phyloP scores from a whole-genome alignment of 768 basidiomycete species.

The Tubosaeta sp. region DNA sequence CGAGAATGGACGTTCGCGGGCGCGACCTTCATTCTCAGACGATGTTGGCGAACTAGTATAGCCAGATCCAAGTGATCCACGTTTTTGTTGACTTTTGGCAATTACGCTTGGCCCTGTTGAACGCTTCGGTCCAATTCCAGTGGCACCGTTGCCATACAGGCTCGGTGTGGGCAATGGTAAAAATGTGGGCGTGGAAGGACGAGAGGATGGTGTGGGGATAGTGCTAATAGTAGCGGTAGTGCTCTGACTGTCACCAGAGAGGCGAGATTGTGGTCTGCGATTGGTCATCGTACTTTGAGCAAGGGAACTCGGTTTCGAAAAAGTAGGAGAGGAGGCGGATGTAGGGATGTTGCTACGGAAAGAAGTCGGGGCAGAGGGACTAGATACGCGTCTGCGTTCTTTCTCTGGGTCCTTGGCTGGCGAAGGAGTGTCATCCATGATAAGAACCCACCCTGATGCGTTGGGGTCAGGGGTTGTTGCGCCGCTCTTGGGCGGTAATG shows the following conservation, averaged over 20 bases:
- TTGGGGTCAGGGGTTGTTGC: conserved; percentile 47
- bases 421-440: conserved; percentile 83
- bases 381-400: conserved; percentile 58
- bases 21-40: conserved; percentile 24
- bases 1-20: conserved; percentile 27
- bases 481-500: conserved; percentile 37
- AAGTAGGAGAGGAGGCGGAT: conserved; percentile 44
- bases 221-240: conserved; percentile 56
- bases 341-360: conserved; percentile 48
- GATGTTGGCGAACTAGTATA: conserved; percentile 27
- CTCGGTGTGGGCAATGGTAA: conserved; percentile 63
- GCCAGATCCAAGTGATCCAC: conserved; percentile 59
- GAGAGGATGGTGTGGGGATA: conserved; percentile 62
- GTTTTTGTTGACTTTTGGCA: conserved; percentile 45
- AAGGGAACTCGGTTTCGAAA: conserved; percentile 38
- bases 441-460: conserved; percentile 80
- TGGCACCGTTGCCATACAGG: conserved; percentile 37
- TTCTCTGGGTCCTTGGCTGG: conserved; percentile 55
- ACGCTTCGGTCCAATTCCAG: conserved; percentile 52
- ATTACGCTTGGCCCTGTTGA: conserved; percentile 49
- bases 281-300: conserved; percentile 44
- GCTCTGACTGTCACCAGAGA: conserved; percentile 58
- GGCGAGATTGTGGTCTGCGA: conserved; percentile 67
- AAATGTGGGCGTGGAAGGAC: conserved; percentile 74
- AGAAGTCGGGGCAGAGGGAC: conserved; percentile 53